Percentiles rank a stretch among this genome's conserved stretches.
phyloP scores from a whole-genome alignment of 306 rosid species.

The Acmispon strigosus region DNA sequence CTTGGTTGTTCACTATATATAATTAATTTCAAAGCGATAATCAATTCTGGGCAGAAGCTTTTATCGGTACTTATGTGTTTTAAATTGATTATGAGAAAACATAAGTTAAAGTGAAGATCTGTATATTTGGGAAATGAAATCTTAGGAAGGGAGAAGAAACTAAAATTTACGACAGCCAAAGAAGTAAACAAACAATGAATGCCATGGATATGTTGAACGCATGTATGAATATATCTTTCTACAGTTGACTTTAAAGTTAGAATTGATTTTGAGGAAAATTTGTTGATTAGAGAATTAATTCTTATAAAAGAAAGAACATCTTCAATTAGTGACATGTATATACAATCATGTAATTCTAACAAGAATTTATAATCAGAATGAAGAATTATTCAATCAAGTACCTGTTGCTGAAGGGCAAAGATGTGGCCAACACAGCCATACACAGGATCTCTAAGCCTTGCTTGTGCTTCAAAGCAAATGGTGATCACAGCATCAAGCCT shows the following conservation, averaged over 20 bases:
- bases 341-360: neutral
- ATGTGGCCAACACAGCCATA: slow-evolving; percentile 90
- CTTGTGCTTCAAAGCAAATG: slow-evolving; percentile 78
- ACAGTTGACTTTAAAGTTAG: too few relatives aligned
- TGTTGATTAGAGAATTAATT: too few relatives aligned
- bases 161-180: neutral
- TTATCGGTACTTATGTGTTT: too few relatives aligned
- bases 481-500: slow-evolving; percentile 81
- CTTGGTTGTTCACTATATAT: neutral
- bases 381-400: neutral
- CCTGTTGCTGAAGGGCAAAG: slow-evolving; percentile 94
- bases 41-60: too few relatives aligned
- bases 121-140: neutral
- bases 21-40: too few relatives aligned
- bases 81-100: too few relatives aligned
- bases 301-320: too few relatives aligned
- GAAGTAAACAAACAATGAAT: neutral
- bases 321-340: too few relatives aligned
- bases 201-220: neutral
- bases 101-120: too few relatives aligned
- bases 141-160: neutral
- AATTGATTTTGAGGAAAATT: too few relatives aligned
- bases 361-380: neutral
- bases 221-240: too few relatives aligned
- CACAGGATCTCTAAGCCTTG: slow-evolving; percentile 78